Evolutionary conservation across 108 stramenopile species (phyloP).

Genomic region (Conticribra weissflogii): DNA sequence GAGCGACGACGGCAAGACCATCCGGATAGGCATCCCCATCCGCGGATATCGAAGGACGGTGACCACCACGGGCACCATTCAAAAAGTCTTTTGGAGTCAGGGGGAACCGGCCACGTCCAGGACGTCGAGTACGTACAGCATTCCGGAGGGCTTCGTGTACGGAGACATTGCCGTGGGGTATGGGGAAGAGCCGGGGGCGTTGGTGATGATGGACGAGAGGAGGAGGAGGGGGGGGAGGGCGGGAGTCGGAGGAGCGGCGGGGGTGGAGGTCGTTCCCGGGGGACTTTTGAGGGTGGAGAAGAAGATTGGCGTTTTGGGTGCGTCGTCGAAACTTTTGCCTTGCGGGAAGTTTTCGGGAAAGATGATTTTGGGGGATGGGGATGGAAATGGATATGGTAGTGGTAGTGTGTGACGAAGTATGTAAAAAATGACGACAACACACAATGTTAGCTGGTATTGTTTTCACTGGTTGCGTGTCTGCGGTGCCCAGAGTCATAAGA

Average conservation of each 20-base stretch:
- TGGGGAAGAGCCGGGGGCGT: conserved; percentile 53
- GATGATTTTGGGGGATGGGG: conserved; percentile 2
- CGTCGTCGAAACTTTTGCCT: conserved; percentile 57
- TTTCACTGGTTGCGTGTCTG: too few species aligned
- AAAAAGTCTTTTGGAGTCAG: conserved; percentile 75
- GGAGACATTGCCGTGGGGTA: conserved; percentile 65
- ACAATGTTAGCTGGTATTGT: too few species aligned
- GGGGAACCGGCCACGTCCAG: conserved; percentile 54
- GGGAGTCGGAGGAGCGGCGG: conserved; percentile 32
- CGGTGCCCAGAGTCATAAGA: too few species aligned
- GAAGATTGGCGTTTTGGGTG: conserved; percentile 71
- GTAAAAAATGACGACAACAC: background rate
- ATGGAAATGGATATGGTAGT: background rate
- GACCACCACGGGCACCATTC: conserved; percentile 80
- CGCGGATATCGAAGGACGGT: conserved; percentile 81
- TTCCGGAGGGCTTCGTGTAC: conserved; percentile 77
- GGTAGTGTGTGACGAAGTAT: background rate
- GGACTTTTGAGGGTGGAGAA: conserved; percentile 79
- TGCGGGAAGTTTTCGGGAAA: conserved; percentile 74
- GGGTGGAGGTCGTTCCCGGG: conserved; percentile 26
- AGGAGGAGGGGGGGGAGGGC: too few species aligned
- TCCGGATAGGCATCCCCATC: conserved; percentile 71
- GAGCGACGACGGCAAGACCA: conserved; percentile 60
- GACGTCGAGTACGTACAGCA: conserved; percentile 72
- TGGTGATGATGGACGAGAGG: conserved; percentile 51